These are phyloP conservation scores for Pythium apleroticum DNA, from an alignment of 352 stramenopile genomes.

Conservation along the genomic window DNA sequence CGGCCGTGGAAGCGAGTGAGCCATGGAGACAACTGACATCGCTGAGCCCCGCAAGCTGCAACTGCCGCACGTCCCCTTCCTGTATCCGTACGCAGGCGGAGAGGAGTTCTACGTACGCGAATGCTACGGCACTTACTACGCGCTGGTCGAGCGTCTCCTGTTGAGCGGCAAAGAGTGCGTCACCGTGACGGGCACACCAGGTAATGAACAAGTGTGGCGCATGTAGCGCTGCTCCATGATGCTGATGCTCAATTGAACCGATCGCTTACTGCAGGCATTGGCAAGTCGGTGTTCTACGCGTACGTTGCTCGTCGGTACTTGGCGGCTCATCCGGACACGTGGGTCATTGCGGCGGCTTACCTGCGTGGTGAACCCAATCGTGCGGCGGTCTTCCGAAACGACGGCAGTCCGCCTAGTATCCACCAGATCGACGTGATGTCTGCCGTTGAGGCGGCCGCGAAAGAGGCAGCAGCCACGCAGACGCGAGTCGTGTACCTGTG, in stretches of 20 bases:
- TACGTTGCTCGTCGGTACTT: neutral
- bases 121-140: neutral
- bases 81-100: neutral
- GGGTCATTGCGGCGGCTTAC: neutral
- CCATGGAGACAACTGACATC: too few relatives aligned
- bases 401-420: neutral
- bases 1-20: too few relatives aligned
- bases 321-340: neutral
- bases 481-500: neutral
- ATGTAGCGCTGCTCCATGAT: neutral
- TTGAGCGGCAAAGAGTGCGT: neutral
- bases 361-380: neutral
- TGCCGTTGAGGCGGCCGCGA: neutral
- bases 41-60: neutral
- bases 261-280: neutral
- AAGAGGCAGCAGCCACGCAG: neutral
- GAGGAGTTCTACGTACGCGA: neutral
- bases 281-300: neutral
- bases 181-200: neutral
- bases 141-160: neutral
- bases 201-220: neutral
- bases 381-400: neutral
- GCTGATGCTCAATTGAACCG: too few relatives aligned
- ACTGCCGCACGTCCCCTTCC: neutral
- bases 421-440: neutral